Evolutionary conservation across 495 filamentous ascomycete species (phyloP).

Genomic region (Hypoxylon perforatum): DNA sequence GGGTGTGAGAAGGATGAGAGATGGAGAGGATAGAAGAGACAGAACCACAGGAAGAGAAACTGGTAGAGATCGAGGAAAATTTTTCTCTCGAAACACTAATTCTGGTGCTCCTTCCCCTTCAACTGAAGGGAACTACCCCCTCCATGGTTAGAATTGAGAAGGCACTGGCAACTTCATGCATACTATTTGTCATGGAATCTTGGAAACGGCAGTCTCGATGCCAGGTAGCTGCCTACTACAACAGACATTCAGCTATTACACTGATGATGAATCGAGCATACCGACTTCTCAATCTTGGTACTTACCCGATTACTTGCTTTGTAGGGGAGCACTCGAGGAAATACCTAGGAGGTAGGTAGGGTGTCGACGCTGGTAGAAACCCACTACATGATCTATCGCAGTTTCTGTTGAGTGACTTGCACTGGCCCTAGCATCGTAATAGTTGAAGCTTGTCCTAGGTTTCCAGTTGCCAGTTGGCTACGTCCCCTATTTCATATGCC

Average conservation of each 20-base stretch:
- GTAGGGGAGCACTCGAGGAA: no score
- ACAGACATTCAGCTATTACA: neutral
- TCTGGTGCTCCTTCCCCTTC: constrained; percentile 24
- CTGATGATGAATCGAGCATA: neutral
- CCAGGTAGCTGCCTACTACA: no score
- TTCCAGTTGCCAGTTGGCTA: no score
- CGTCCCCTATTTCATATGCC: no score
- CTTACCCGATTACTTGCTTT: no score
- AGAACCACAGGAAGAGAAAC: no score
- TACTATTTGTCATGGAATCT: constrained; percentile 24
- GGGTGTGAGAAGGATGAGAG: constrained; percentile 8
- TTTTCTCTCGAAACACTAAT: constrained; percentile 24
- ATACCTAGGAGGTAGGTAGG: constrained; percentile 1
- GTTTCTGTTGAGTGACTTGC: no score
- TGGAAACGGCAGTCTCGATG: constrained; percentile 18
- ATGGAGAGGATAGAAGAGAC: neutral
- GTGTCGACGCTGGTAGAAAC: no score
- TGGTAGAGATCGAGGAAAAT: neutral
- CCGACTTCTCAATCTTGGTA: neutral
- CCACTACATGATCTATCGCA: no score
- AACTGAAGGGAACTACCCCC: neutral
- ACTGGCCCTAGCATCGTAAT: no score
- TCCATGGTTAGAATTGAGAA: neutral
- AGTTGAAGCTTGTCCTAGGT: no score
- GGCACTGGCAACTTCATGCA: neutral